phyloP scores from a whole-genome alignment of 441 rosid species.

The Pelargonium australe region DNA sequence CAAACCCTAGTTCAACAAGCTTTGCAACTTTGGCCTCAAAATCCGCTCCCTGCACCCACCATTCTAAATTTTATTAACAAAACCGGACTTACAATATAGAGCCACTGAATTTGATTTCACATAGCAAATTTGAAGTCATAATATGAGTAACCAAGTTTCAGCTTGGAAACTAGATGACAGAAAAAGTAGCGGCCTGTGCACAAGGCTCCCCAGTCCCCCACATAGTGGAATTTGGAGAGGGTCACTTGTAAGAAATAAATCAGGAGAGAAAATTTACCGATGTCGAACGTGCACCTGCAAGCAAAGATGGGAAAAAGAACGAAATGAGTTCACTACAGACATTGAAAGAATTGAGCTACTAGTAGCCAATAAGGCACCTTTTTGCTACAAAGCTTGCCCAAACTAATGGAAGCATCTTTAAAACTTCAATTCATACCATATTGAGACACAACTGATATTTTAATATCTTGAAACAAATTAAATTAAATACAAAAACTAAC shows the following conservation, averaged over 20 bases:
- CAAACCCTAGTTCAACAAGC: constrained; percentile 80
- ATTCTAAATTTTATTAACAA: no score
- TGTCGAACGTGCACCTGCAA: constrained; percentile 35
- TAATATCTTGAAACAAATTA: constrained; percentile 2
- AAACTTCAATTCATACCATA: neutral
- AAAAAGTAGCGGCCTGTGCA: no score
- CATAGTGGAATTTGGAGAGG: neutral
- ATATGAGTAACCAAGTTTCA: no score
- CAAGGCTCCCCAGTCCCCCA: no score
- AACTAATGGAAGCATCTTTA: neutral
- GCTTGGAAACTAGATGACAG: no score
- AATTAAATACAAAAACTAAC: constrained; percentile 32
- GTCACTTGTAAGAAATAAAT: neutral
- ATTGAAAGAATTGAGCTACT: neutral
- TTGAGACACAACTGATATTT: neutral
- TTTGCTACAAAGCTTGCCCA: neutral
- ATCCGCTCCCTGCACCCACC: constrained; percentile 48
- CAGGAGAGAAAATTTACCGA: constrained; percentile 34
- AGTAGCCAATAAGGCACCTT: neutral
- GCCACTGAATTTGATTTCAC: neutral
- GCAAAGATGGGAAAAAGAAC: constrained; percentile 10
- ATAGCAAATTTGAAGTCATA: neutral
- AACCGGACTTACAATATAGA: neutral
- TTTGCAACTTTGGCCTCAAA: constrained; percentile 82
- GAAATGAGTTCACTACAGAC: neutral